A percentile compares a stretch with the other conserved stretches of the same genome.
These are phyloP conservation scores for Leishmania mexicana DNA, from an alignment of 208 protist genomes.

Conservation along the genomic window DNA sequence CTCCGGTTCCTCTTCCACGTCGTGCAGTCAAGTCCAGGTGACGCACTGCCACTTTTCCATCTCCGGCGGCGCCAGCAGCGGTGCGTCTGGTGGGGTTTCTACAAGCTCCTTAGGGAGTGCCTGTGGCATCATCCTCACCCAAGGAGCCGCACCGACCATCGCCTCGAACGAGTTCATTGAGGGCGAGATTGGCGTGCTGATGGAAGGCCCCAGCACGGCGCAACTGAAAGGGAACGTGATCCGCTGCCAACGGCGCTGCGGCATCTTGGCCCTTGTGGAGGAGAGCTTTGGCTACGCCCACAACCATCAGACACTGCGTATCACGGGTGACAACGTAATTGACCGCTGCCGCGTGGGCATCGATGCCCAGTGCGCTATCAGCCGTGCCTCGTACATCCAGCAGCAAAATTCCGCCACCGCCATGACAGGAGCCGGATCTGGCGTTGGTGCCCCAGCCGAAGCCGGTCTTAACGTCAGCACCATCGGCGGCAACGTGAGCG, in stretches of 20 bases:
- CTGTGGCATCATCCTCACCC: slow-evolving; percentile 73
- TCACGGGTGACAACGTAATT: slow-evolving; percentile 83
- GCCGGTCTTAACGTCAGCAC: not conserved
- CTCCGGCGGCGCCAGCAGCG: slow-evolving; percentile 4
- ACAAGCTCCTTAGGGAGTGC: slow-evolving; percentile 28
- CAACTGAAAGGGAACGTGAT: slow-evolving; percentile 75
- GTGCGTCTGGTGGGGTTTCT: not conserved
- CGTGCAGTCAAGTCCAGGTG: slow-evolving; percentile 64
- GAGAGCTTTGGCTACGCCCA: slow-evolving; percentile 34
- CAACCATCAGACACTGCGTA: slow-evolving; percentile 48
- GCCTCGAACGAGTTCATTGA: slow-evolving; percentile 69
- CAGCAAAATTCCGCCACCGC: not conserved
- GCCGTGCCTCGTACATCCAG: slow-evolving; percentile 17
- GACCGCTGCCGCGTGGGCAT: slow-evolving; percentile 83
- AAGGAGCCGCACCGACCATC: slow-evolving; percentile 69
- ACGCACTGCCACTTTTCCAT: slow-evolving; percentile 71
- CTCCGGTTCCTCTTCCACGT: slow-evolving; percentile 6
- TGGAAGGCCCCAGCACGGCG: slow-evolving; percentile 66
- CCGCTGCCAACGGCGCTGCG: slow-evolving; percentile 71
- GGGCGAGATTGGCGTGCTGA: slow-evolving; percentile 77
- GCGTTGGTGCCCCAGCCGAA: not conserved
- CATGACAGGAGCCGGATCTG: not conserved
- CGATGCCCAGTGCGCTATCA: slow-evolving; percentile 61
- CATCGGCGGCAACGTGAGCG: not conserved
- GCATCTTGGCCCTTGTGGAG: slow-evolving; percentile 71